Evolutionary conservation across 306 rosid species (phyloP), one percentile per base, ranked within the genome.

Genomic region (Mucuna pruriens): DNA sequence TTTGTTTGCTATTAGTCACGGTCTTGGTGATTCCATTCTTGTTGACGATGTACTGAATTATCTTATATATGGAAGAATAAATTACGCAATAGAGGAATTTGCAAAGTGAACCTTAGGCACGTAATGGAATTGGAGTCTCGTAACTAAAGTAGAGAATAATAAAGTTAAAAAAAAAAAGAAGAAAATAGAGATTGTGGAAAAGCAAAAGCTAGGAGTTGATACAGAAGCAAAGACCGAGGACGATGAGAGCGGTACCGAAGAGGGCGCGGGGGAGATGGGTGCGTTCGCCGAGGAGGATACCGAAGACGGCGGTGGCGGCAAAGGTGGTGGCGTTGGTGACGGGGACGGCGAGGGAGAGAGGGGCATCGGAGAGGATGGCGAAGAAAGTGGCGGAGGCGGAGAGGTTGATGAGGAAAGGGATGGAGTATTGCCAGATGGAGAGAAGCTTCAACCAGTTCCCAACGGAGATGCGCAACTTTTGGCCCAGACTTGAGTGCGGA

Each of bases 311-410:
- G 7, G 97, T 95, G 89, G 99, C 84, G 38, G 95, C 94, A 57
- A 95, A 93, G 3, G 99, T 93, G 61, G 97, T 93, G 65, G 99
- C 97, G 75, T 95, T 95, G 78, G 99, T 95, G 88, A 95, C 92
- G 12, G 97, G 99, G 44, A 95, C 97, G 29, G 97, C 91, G 54
- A 87, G 86, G 68, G 97, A 95, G 66, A 95, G 94, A 0, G 99
- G 99, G 4, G 97, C 86, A 60, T 91, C 84, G 45, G 90, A 85
- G 78, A 93, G 97, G 20, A 93, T 87, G 60, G 90, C 84, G 78
- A 95, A 92, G 97, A 95, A 95, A 6, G 97, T 87, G 55, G 92
- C 97, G 49, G 98, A 95, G 82, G 98, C 97, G 3, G 95, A 90
- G 69, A 95, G 92, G 77, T 93, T 95, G 7, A 95, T 29, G 72